Evolutionary conservation across 169 alveolate genomes (phyloP).

Genomic region (Plasmodium inui): DNA sequence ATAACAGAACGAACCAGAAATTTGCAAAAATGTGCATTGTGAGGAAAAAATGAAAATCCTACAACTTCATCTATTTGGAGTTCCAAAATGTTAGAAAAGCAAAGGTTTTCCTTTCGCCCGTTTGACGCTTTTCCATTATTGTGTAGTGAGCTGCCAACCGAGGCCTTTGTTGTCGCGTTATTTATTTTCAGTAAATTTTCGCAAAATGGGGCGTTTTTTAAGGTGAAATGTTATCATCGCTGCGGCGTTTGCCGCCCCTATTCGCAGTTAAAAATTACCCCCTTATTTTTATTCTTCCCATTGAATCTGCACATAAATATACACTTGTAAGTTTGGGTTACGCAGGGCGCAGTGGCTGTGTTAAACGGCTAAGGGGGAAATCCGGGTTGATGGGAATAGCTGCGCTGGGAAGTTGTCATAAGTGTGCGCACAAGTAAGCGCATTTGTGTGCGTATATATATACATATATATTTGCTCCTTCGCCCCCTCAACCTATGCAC

Average conservation of each 20-base stretch:
- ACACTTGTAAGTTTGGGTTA: neutral
- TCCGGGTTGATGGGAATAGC: neutral
- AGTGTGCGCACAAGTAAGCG: neutral
- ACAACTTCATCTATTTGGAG: neutral
- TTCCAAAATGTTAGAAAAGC: neutral
- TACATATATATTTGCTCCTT: neutral
- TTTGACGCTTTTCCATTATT: neutral
- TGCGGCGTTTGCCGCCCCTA: neutral
- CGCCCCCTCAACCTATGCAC: neutral
- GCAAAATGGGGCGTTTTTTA: neutral
- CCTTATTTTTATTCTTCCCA: neutral
- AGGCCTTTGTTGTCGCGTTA: neutral
- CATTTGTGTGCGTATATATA: neutral
- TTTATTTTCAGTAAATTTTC: neutral
- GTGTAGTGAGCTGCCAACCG: neutral
- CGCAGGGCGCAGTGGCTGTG: neutral
- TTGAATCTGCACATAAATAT: neutral
- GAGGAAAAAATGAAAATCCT: neutral
- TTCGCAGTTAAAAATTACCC: neutral
- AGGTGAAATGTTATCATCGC: neutral
- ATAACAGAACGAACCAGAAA: neutral
- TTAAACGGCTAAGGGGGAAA: neutral
- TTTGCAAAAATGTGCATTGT: neutral
- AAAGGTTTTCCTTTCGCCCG: neutral
- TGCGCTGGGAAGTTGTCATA: neutral